phyloP scores from a whole-genome alignment of 2,329 filamentous ascomycete genomes.

The Talaromyces sp. region DNA sequence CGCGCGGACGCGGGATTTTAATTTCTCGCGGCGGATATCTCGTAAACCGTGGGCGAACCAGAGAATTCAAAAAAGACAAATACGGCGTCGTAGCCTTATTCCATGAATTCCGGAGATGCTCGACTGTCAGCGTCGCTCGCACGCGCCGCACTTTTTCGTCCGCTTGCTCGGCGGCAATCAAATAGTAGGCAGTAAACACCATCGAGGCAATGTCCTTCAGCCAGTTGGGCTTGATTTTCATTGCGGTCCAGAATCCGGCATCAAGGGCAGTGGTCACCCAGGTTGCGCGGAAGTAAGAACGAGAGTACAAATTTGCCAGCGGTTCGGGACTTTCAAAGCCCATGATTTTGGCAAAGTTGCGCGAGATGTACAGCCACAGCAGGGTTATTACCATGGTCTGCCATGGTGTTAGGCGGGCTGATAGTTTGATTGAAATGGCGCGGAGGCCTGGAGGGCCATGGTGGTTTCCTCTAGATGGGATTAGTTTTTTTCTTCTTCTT shows the following conservation, averaged over 20 bases:
- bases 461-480: conserved; percentile 61
- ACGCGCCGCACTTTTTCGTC: conserved; percentile 96
- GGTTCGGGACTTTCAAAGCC: conserved; percentile 90
- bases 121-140: conserved; percentile 75
- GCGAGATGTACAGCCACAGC: conserved; percentile 81
- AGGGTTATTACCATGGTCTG: conserved; percentile 82
- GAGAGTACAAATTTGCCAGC: conserved; percentile 85
- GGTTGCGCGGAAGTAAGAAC: conserved; percentile 89
- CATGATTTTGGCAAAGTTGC: conserved; percentile 89
- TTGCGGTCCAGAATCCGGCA: conserved; percentile 97
- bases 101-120: conserved; percentile 89
- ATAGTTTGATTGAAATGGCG: conserved; percentile 64
- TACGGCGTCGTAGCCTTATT: conserved; percentile 92
- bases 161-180: conserved; percentile 86
- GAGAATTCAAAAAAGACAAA: conserved; percentile 62
- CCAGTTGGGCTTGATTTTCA: conserved; percentile 79
- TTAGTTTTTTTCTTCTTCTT: background rate
- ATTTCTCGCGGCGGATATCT: conserved; percentile 76
- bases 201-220: conserved; percentile 76
- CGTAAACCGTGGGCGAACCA: conserved; percentile 73
- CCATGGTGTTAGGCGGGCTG: conserved; percentile 73
- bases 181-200: conserved; percentile 81
- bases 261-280: conserved; percentile 94
- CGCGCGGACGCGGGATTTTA: conserved; percentile 71
- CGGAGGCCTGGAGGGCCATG: conserved; percentile 80